Evolutionary conservation across 306 rosid genomes (phyloP).

Genomic region (Medicago lupulina): DNA sequence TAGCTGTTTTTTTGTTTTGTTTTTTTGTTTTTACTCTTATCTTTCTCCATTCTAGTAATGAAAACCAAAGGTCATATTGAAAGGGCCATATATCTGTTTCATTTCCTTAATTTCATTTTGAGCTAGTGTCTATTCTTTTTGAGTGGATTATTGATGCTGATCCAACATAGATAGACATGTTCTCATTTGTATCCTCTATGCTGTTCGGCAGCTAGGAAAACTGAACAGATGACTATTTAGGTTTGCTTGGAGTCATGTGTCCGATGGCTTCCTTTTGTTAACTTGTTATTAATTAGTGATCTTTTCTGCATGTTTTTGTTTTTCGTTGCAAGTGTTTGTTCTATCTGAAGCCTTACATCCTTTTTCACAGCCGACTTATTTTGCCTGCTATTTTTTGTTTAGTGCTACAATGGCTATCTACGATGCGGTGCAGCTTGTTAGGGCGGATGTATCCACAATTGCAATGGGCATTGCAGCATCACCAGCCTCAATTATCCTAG

Average conservation of each 20-base stretch:
- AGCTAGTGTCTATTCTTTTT: neutral
- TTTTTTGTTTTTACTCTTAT: conserved; percentile 10
- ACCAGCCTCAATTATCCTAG: conserved; percentile 91
- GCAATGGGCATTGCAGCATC: conserved; percentile 95
- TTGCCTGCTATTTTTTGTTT: conserved; percentile 38
- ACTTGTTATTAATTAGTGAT: too few relatives aligned
- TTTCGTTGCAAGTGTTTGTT: conserved; percentile 15
- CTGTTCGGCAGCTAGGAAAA: neutral
- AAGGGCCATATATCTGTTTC: neutral
- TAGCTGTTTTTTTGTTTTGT: conserved; percentile 5
- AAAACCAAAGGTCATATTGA: conserved; percentile 18
- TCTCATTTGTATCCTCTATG: conserved; percentile 9
- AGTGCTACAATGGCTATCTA: conserved; percentile 96
- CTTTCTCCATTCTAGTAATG: conserved; percentile 29
- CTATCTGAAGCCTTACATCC: conserved; percentile 1
- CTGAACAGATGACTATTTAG: too few relatives aligned
- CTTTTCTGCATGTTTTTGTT: neutral
- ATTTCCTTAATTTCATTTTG: conserved; percentile 19
- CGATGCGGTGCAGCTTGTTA: conserved; percentile 90
- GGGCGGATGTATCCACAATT: conserved; percentile 93
- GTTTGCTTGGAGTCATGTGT: too few relatives aligned
- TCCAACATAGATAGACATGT: neutral
- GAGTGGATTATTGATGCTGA: neutral
- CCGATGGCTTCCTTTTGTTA: neutral
- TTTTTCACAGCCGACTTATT: conserved; percentile 45